Evolutionary conservation across 2,329 filamentous ascomycete genomes (phyloP).

Genomic region (Dothideomycetes sp.): DNA sequence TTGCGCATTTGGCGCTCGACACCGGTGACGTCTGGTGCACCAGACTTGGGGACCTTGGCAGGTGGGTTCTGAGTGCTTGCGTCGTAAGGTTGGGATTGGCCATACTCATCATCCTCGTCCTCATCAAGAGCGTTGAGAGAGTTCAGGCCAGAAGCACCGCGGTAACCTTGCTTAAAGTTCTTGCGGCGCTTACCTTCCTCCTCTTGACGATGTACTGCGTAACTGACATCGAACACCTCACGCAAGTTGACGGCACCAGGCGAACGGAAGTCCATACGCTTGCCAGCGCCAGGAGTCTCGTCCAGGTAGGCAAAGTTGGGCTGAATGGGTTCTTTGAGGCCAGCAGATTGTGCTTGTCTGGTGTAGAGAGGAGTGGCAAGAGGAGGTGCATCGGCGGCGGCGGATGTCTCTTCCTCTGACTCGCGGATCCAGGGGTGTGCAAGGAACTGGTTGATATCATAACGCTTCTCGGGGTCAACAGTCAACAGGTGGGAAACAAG

Average conservation of each 20-base stretch:
- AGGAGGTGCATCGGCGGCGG: conserved; percentile 60
- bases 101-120: conserved; percentile 54
- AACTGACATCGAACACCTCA: conserved; percentile 97
- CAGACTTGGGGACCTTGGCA: conserved; percentile 57
- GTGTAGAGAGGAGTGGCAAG: conserved; percentile 55
- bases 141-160: conserved; percentile 53
- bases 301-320: conserved; percentile 45
- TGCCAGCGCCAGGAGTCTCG: conserved; percentile 47
- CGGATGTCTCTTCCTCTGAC: conserved; percentile 57
- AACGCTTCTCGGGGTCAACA: conserved; percentile 90
- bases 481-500: conserved; percentile 87
- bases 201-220: conserved; percentile 92
- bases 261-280: conserved; percentile 84
- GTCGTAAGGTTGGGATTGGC: conserved; percentile 47
- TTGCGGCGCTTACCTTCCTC: conserved; percentile 90
- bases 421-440: conserved; percentile 87
- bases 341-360: conserved; percentile 43
- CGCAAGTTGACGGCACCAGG: conserved; percentile 90
- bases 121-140: conserved; percentile 57
- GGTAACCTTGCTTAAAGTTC: conserved; percentile 63
- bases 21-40: conserved; percentile 52
- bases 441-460: conserved; percentile 85
- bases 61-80: conserved; percentile 41
- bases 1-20: conserved; percentile 84
- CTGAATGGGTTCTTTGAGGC: conserved; percentile 33